phyloP scores from a whole-genome alignment of 1,284 basidiomycete genomes.

The Malassezia arunalokei region DNA sequence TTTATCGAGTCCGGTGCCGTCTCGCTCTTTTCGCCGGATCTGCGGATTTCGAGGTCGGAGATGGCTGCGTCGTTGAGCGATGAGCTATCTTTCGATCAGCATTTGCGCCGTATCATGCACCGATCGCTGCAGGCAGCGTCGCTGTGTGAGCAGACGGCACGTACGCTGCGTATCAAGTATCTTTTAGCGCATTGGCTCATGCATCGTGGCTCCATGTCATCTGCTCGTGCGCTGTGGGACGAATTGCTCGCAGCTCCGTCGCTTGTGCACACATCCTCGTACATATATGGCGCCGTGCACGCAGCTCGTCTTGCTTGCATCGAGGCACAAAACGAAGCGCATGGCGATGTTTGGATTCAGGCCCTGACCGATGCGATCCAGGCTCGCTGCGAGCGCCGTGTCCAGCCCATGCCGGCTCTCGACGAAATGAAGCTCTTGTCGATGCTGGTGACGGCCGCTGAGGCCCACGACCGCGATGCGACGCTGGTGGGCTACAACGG shows the following conservation, averaged over 20 bases:
- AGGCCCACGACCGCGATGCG: not conserved
- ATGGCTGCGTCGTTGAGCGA: conserved; percentile 8
- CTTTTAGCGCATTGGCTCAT: conserved; percentile 3
- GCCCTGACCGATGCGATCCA: conserved; percentile 2
- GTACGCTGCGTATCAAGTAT: conserved; percentile 1
- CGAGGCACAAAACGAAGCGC: not conserved
- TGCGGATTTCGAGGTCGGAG: conserved; percentile 16
- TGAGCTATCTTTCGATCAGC: conserved; percentile 12
- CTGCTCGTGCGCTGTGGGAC: not conserved
- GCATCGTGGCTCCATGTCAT: not conserved
- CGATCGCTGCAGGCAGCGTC: not conserved
- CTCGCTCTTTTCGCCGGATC: not conserved
- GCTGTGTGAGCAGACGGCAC: conserved; percentile 2
- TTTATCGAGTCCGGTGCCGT: conserved; percentile 14
- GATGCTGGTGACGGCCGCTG: not conserved
- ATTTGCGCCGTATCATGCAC: conserved; percentile 10
- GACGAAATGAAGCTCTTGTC: conserved; percentile 6
- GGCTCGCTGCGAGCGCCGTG: not conserved
- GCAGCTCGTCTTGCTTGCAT: conserved; percentile 2
- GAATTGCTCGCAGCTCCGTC: not conserved
- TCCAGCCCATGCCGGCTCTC: not conserved
- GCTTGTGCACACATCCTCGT: not conserved
- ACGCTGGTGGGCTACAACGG: conserved; percentile 15
- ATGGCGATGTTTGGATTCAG: not conserved
- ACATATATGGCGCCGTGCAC: not conserved